Conservation (phyloP, 2,329 filamentous ascomycete genomes). For the Talaromyces sp. region DNA sequence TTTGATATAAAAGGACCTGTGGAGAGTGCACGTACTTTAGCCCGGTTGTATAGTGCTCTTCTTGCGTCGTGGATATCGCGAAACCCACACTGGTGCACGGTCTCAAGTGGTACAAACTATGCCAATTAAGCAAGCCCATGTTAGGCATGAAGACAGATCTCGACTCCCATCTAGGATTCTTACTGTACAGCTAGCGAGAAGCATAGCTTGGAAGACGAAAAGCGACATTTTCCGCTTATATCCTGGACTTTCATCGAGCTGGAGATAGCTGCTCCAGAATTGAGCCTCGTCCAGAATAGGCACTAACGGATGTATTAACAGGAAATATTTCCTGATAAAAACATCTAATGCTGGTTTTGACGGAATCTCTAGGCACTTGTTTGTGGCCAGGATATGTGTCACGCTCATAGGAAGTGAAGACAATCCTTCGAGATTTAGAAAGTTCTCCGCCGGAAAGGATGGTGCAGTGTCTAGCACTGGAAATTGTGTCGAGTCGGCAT, state of each 20-base stretch:
- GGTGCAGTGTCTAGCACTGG: background rate
- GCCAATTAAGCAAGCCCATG: background rate
- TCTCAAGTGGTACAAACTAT: background rate
- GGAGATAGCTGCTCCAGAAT: background rate
- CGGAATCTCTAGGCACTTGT: background rate
- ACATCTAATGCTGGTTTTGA: background rate
- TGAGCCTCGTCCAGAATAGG: background rate
- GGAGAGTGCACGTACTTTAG: background rate
- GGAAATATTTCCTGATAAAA: background rate
- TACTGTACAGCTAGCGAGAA: background rate
- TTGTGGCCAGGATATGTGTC: background rate
- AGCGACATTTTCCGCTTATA: background rate
- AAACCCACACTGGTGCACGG: background rate
- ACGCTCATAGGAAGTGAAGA: background rate
- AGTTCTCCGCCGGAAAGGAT: background rate
- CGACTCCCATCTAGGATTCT: background rate
- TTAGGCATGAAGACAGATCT: too few relatives aligned
- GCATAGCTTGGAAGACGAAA: background rate
- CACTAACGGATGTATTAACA: background rate
- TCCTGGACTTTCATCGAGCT: background rate
- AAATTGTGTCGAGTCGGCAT: background rate
- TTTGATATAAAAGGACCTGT: too few relatives aligned
- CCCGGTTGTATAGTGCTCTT: background rate
- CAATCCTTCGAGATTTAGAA: background rate
- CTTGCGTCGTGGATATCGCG: background rate